Conservation (phyloP, 192 early-diverging fungal genomes). For the Mortierella alpina region DNA sequence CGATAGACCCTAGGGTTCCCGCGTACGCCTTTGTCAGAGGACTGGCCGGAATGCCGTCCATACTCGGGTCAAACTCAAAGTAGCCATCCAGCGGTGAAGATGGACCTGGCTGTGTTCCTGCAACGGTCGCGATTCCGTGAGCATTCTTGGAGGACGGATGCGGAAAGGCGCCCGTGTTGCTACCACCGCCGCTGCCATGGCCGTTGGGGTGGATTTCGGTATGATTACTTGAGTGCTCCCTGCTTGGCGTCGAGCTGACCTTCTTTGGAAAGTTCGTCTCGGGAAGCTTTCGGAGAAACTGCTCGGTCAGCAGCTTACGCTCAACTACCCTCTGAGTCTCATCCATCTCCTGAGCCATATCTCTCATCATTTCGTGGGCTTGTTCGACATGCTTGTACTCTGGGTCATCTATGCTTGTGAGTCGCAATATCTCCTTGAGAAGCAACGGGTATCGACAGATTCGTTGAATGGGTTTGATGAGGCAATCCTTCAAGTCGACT, state of each 20-base stretch:
- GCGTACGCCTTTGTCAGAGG: conserved; percentile 49
- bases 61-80: conserved; percentile 11
- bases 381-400: conserved; percentile 48
- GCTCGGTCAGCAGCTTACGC: conserved; percentile 47
- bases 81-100: not conserved
- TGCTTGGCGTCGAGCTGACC: not conserved
- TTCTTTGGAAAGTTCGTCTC: conserved; percentile 31
- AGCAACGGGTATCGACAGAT: conserved; percentile 93
- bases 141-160: not conserved
- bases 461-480: conserved; percentile 87
- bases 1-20: conserved; percentile 47
- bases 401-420: conserved; percentile 53
- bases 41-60: conserved; percentile 14
- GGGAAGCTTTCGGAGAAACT: conserved; percentile 29
- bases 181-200: not conserved
- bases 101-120: not conserved
- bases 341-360: conserved; percentile 56
- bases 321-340: conserved; percentile 44
- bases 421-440: conserved; percentile 67
- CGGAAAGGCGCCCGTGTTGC: not conserved
- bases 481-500: conserved; percentile 32
- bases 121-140: not conserved
- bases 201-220: not conserved
- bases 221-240: not conserved
- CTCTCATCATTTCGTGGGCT: conserved; percentile 49